Percentiles rank a stretch among this genome's conserved stretches.
Evolutionary conservation across 1,139 yeast species (phyloP).

Genomic region (Saccharomyces hybrid): DNA sequence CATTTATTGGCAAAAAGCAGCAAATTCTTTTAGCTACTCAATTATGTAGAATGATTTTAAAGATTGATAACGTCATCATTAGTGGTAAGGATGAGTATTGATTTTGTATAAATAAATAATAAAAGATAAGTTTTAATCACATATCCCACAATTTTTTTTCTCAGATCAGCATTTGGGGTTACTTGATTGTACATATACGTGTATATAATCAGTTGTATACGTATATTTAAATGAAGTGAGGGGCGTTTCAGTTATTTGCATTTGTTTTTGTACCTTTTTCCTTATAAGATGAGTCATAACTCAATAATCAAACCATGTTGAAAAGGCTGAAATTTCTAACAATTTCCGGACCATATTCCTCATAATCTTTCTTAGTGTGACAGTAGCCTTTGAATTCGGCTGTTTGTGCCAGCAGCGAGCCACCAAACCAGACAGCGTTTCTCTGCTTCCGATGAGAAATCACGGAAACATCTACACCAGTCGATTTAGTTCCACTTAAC

Average conservation of each 20-base stretch:
- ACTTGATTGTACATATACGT: background rate
- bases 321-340: conserved; percentile 94
- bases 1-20: conserved; percentile 93
- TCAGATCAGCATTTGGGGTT: background rate
- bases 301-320: conserved; percentile 58
- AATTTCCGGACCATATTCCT: conserved; percentile 94
- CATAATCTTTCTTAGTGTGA: conserved; percentile 94
- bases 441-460: conserved; percentile 95
- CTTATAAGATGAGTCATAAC: background rate
- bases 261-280: background rate
- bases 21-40: conserved; percentile 94
- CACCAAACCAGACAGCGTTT: conserved; percentile 99
- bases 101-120: conserved; percentile 1
- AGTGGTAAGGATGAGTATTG: conserved; percentile 78
- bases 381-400: conserved; percentile 94
- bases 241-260: background rate
- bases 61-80: conserved; percentile 91
- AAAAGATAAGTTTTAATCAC: background rate
- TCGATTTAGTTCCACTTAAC: conserved; percentile 74
- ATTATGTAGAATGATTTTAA: conserved; percentile 92
- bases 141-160: background rate
- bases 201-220: conserved; percentile 1
- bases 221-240: background rate
- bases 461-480: conserved; percentile 96
- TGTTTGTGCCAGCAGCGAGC: conserved; percentile 92